Evolutionary conservation across 1,284 basidiomycete species (phyloP).

Genomic region (Puccinia triticina): DNA sequence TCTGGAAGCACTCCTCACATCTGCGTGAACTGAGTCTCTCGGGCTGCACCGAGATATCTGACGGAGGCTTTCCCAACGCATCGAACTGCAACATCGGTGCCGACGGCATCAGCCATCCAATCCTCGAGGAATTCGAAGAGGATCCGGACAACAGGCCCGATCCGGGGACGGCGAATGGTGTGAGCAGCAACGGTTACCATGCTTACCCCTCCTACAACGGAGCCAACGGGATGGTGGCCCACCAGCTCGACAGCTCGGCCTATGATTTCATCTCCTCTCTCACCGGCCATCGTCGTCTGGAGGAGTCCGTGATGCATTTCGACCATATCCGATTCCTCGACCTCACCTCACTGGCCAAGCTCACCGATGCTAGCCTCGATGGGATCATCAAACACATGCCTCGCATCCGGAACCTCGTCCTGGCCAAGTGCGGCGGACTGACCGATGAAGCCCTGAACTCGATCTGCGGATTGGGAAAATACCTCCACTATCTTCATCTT

Average conservation of each 20-base stretch:
- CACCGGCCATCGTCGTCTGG: constrained; percentile 45
- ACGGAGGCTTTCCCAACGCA: constrained; percentile 80
- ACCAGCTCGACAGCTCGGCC: constrained; percentile 19
- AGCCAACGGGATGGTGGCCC: not conserved
- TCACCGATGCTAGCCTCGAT: constrained; percentile 87
- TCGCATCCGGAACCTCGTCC: constrained; percentile 84
- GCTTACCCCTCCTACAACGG: constrained; percentile 50
- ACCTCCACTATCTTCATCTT: constrained; percentile 91
- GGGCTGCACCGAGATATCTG: constrained; percentile 76
- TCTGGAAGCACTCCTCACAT: constrained; percentile 77
- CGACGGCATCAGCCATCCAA: constrained; percentile 35
- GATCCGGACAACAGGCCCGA: not conserved
- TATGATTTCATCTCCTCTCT: constrained; percentile 21
- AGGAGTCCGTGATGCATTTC: constrained; percentile 63
- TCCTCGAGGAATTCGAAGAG: constrained; percentile 9
- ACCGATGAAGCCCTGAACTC: constrained; percentile 84
- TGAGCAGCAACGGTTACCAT: not conserved
- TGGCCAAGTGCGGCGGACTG: constrained; percentile 84
- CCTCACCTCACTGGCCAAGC: constrained; percentile 77
- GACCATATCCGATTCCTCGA: constrained; percentile 86
- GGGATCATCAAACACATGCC: constrained; percentile 85
- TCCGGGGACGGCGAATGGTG: constrained; percentile 2
- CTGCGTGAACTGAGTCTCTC: constrained; percentile 90
- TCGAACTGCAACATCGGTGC: constrained; percentile 62
- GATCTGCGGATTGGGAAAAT: constrained; percentile 83